These are phyloP conservation scores for Niveomyces coronatus DNA, from an alignment of 2,329 filamentous ascomycete species.

Conservation along the genomic window DNA sequence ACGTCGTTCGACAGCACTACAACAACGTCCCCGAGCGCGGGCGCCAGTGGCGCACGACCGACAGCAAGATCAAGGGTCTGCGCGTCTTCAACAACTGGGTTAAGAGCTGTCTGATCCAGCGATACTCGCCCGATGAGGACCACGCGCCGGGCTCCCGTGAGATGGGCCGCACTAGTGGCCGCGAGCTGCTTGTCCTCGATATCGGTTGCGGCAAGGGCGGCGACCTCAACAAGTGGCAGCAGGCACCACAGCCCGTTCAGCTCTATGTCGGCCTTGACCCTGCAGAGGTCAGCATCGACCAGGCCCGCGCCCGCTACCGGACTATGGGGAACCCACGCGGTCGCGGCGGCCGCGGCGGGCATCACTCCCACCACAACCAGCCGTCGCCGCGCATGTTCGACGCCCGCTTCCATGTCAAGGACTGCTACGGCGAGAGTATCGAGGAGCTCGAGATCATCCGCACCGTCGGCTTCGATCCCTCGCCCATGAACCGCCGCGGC, in stretches of 20 bases:
- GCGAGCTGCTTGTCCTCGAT: constrained; percentile 73
- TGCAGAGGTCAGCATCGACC: constrained; percentile 82
- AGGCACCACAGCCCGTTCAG: constrained; percentile 80
- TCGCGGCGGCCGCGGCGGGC: constrained; percentile 42
- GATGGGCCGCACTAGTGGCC: constrained; percentile 37
- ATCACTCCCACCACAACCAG: constrained; percentile 30
- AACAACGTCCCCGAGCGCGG: constrained; percentile 91
- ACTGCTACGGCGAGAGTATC: constrained; percentile 81
- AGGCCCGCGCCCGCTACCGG: constrained; percentile 75
- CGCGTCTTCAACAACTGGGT: constrained; percentile 98
- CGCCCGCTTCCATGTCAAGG: constrained; percentile 79
- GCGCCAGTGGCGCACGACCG: constrained; percentile 86
- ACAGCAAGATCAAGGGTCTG: constrained; percentile 89
- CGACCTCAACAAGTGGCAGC: constrained; percentile 91
- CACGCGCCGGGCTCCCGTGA: constrained; percentile 52
- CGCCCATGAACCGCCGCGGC: constrained; percentile 62
- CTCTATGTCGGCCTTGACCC: constrained; percentile 93
- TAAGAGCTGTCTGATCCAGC: constrained; percentile 94
- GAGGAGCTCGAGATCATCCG: constrained; percentile 72
- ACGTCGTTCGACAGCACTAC: constrained; percentile 89
- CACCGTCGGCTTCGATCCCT: constrained; percentile 78
- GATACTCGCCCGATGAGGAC: constrained; percentile 78
- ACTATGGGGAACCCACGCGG: constrained; percentile 55
- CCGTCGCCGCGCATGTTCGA: constrained; percentile 56
- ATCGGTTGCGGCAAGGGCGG: constrained; percentile 96